Conservation (phyloP, 768 basidiomycete species). For the Xanthoconium stramineum region DNA sequence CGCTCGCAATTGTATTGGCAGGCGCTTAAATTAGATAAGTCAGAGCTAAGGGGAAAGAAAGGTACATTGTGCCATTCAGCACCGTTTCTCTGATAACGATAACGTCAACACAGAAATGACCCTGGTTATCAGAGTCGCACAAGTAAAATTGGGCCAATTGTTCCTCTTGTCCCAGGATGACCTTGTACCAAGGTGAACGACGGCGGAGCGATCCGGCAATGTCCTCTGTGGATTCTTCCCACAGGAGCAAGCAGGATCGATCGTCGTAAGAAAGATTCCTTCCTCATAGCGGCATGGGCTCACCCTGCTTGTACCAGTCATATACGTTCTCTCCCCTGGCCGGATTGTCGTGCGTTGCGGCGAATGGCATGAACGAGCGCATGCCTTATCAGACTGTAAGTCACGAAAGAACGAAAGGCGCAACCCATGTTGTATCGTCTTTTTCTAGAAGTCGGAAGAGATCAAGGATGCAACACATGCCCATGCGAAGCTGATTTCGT, state of each 20-base stretch:
- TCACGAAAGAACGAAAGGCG: not conserved
- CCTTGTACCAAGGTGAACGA: not conserved
- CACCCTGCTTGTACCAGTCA: not conserved
- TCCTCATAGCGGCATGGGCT: not conserved
- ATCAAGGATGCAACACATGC: conserved; percentile 1
- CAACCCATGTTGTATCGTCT: not conserved
- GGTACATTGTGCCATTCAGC: no score
- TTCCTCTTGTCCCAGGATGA: not conserved
- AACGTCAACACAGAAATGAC: not conserved
- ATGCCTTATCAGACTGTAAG: conserved; percentile 12
- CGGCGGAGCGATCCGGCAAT: not conserved
- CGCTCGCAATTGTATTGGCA: not conserved
- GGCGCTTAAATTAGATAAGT: no score
- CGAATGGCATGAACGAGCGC: not conserved
- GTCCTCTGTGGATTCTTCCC: not conserved
- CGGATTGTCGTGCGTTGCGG: conserved; percentile 4
- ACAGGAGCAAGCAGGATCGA: not conserved
- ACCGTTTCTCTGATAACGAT: not conserved
- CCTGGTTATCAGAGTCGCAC: not conserved
- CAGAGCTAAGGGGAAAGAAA: no score
- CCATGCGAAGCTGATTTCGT: no score
- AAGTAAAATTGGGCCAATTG: not conserved
- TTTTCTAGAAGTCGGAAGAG: conserved; percentile 8
- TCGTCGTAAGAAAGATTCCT: not conserved
- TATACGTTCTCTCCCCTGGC: not conserved